A percentile compares a stretch with the other conserved stretches of the same genome.
These are phyloP conservation scores for Trichothecium roseum DNA, from an alignment of 2,329 filamentous ascomycete species.

Conservation along the genomic window DNA sequence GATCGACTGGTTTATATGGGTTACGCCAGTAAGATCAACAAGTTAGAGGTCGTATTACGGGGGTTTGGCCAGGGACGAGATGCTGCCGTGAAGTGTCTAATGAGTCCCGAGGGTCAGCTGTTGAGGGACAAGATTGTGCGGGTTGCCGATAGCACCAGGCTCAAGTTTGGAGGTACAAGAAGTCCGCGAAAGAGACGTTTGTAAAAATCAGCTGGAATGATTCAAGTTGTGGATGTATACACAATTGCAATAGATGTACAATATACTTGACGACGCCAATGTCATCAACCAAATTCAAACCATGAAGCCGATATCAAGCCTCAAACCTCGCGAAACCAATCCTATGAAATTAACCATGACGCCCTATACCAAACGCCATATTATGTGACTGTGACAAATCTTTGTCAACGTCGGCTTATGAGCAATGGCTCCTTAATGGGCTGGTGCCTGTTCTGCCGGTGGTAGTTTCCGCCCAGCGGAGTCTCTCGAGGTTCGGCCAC, in stretches of 20 bases:
- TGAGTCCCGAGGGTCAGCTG: constrained; percentile 73
- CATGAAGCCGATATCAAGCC: background rate
- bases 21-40: constrained; percentile 63
- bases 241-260: constrained; percentile 4
- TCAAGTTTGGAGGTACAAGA: constrained; percentile 94
- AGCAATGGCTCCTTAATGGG: background rate
- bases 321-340: background rate
- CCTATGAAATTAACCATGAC: background rate
- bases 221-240: constrained; percentile 1
- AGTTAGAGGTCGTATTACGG: constrained; percentile 69
- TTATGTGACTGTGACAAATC: background rate
- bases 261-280: constrained; percentile 1
- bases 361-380: background rate
- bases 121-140: constrained; percentile 65
- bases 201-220: constrained; percentile 15
- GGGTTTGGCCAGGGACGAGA: constrained; percentile 84
- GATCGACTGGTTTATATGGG: constrained; percentile 76
- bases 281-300: constrained; percentile 1
- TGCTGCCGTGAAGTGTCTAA: constrained; percentile 77
- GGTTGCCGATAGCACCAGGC: constrained; percentile 74
- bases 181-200: constrained; percentile 77
- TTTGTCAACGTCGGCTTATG: too few relatives aligned
- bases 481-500: constrained; percentile 30
- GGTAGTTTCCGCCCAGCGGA: constrained; percentile 40
- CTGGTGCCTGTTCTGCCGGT: constrained; percentile 40